These are phyloP conservation scores for Penicillium antarcticum DNA, from an alignment of 495 filamentous ascomycete species.

Conservation along the genomic window DNA sequence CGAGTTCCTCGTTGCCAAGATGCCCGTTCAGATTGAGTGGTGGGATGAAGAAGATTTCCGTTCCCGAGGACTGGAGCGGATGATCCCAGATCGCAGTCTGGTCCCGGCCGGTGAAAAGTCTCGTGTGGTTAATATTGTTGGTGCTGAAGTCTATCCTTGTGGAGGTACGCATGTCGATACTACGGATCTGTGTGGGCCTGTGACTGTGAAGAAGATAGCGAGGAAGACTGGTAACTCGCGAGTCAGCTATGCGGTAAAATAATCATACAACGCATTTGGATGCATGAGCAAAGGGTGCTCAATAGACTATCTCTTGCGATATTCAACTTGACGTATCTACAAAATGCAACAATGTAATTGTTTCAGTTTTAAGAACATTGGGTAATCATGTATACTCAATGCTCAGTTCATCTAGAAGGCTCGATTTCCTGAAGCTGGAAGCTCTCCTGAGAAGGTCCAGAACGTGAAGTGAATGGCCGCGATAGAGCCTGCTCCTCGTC, in stretches of 20 bases:
- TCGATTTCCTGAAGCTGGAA: constrained; percentile 24
- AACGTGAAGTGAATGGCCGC: constrained; percentile 8
- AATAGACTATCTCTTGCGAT: too few relatives aligned
- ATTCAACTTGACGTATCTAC: too few relatives aligned
- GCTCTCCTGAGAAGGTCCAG: constrained; percentile 17
- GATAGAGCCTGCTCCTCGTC: constrained; percentile 46
- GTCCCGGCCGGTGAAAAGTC: constrained; percentile 48
- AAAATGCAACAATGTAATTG: too few relatives aligned
- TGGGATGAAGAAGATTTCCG: constrained; percentile 55
- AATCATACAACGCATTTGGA: neutral
- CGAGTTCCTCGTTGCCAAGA: constrained; percentile 44
- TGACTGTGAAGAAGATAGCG: constrained; percentile 57
- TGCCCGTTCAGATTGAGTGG: constrained; percentile 57
- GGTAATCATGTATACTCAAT: neutral
- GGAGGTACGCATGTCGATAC: constrained; percentile 62
- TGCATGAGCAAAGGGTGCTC: too few relatives aligned
- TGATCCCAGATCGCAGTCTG: constrained; percentile 46
- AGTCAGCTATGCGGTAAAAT: constrained; percentile 48
- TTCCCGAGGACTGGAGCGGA: constrained; percentile 32
- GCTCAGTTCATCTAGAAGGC: neutral
- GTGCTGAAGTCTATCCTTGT: constrained; percentile 59
- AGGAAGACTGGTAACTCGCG: constrained; percentile 53
- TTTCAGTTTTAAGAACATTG: neutral
- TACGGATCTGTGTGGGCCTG: constrained; percentile 49
- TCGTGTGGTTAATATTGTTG: constrained; percentile 53